Evolutionary conservation across 306 rosid species (phyloP), one percentile per base, ranked within the genome.

Genomic region (Parietaria judaica): DNA sequence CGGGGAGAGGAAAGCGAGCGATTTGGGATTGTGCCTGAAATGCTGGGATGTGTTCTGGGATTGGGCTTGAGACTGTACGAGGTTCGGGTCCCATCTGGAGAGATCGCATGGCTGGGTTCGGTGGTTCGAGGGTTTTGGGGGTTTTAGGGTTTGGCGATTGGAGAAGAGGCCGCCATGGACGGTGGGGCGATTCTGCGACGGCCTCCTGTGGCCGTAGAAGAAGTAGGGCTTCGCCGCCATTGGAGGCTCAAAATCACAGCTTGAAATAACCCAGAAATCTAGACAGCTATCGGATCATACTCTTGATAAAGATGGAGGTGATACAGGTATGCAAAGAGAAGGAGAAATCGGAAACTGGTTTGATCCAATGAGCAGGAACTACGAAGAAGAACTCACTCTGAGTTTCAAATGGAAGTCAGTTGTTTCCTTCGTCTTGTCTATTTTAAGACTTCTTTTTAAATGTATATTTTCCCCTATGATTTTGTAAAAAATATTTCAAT

Each of bases 191-290:
- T 90, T 84, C 51, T 80, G 83, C 57, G 86, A 63, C 65, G 91
- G 91, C 17, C 79, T 91, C 38, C 89, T 95, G 83, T 85, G 95
- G 56, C 95, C 95, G 58, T 81, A 54, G 81, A 79, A 85, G 83
- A 83, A 75, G 68, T 76, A 54, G 16, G 73, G 69, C 5, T 79
- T 82, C 35, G 87, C 88, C 16, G 95, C 88, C 94, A 84, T 17
- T 23, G 31, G 31, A 23, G 2, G 31, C 31, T 23, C 12, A 11
- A 8, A 72, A 46, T 70, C 44, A 13, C 14, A 51, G 31, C 51
- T 11, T 45, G 65, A 16, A 6, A 8, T 8, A 58, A 43, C 14
- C 43, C 31, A 23, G 31, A 23, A 23, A 23, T 23, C 31, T n/a
- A n/a, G n/a, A n/a, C n/a, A n/a, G n/a, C n/a, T n/a, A n/a, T n/a